Evolutionary conservation across 2,329 filamentous ascomycete species (phyloP), one percentile per base, ranked within the genome.

Genomic region (Didymella sp.): DNA sequence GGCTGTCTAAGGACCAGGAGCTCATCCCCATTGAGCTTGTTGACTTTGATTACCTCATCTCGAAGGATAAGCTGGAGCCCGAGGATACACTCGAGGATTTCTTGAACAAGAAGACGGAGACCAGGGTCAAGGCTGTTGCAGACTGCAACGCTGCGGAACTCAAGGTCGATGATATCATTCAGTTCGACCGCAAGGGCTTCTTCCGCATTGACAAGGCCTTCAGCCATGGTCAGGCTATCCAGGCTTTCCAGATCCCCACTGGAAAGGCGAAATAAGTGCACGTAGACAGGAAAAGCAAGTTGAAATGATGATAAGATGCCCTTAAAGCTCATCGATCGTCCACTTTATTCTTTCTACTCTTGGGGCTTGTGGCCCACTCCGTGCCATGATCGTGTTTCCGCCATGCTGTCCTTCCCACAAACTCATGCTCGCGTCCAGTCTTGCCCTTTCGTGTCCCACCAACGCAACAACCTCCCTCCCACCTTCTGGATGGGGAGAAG

Each of bases 21-120:
- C 84, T 96, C 0, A 83, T 96, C 13, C 87, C 88, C 7, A 88
- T 95, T 21, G 91, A 96, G 77, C 84, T 96, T 11, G 94, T 93
- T 78, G 92, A 97, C 67, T 98, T 97, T 75, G 94, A 96, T 78
- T 94, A 96, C 79, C 84, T 98, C 45, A 89, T 98, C 73, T 96
- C 89, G 58, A 98, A 97, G 83, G 94, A 98, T 75, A 93, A 95
- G 73, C 84, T 98, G 25, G 90, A 92, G 75, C 90, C 95, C 6
- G 73, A 95, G 2, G 94, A 97, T 70, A 84, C 89, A 45, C 81
- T 96, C 15, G 92, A 96, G 77, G 88, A 96, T 64, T 95, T 88
- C 75, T 77, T 98, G 59, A 96, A 88, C 74, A 84, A 87, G 22
- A 81, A 87, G 51, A 96, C 92, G 0, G 88, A 91, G 71, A 87